phyloP scores from a whole-genome alignment of 176 grass and related monocot genomes.

The Aegilops bicornis region DNA sequence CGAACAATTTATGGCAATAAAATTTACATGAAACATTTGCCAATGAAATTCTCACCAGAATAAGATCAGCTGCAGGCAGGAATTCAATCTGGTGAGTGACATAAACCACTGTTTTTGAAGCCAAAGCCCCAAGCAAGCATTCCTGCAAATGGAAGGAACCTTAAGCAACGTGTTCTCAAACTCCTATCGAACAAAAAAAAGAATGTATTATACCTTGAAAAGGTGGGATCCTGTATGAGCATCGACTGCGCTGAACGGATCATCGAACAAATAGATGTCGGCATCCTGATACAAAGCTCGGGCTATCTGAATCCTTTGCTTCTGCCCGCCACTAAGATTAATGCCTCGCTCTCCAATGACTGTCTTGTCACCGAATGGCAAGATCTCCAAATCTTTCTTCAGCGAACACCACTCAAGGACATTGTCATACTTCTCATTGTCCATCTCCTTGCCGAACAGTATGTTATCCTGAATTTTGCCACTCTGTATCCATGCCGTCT shows the following conservation, averaged over 20 bases:
- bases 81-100: conserved; percentile 95
- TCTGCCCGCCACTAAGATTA: conserved; percentile 48
- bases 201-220: conserved; percentile 32
- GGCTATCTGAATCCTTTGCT: conserved; percentile 55
- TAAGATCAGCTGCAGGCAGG: conserved; percentile 79
- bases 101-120: conserved; percentile 87
- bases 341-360: conserved; percentile 50
- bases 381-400: conserved; percentile 48
- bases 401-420: conserved; percentile 38
- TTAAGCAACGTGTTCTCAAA: conserved; percentile 7
- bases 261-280: conserved; percentile 49
- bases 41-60: conserved; percentile 62
- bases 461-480: conserved; percentile 55
- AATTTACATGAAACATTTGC: neutral
- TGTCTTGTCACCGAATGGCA: conserved; percentile 40
- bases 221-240: conserved; percentile 57
- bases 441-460: conserved; percentile 51
- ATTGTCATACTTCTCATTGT: conserved; percentile 28
- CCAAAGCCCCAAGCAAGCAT: conserved; percentile 68
- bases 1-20: neutral
- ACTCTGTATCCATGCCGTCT: conserved; percentile 56
- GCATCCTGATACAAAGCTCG: conserved; percentile 46
- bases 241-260: conserved; percentile 52
- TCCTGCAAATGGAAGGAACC: conserved; percentile 48
- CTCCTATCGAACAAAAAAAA: neutral